Conservation (phyloP, 2,329 filamentous ascomycete species). For the Scedosporium aurantiacum region DNA sequence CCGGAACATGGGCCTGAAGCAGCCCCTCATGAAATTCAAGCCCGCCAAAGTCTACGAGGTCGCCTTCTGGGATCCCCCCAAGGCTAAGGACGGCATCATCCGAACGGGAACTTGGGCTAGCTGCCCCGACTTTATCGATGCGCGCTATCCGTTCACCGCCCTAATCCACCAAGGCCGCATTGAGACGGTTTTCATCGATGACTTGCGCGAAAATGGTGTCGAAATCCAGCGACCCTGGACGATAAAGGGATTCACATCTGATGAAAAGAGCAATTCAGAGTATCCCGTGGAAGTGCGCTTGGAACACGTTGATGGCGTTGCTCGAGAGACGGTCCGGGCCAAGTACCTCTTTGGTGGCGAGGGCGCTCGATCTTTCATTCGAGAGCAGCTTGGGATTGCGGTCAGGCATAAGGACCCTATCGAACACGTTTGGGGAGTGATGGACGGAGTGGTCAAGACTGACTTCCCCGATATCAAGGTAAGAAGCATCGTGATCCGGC, state of each 20-base stretch:
- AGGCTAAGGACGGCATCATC: constrained; percentile 38
- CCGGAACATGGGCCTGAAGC: constrained; percentile 81
- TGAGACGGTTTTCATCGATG: constrained; percentile 57
- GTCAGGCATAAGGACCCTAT: constrained; percentile 62
- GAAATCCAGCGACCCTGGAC: constrained; percentile 54
- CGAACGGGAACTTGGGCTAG: constrained; percentile 71
- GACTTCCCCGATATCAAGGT: constrained; percentile 70
- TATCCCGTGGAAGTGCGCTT: constrained; percentile 76
- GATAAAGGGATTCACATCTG: constrained; percentile 48
- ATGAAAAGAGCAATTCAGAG: constrained; percentile 42
- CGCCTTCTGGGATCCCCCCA: constrained; percentile 58
- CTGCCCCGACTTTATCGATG: constrained; percentile 74
- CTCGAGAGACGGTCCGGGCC: constrained; percentile 53
- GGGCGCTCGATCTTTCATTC: constrained; percentile 55
- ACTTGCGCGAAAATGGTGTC: constrained; percentile 51
- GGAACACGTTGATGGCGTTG: constrained; percentile 63
- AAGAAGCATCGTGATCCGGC: background rate
- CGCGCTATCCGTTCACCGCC: constrained; percentile 59
- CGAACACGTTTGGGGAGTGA: constrained; percentile 64
- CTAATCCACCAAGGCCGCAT: constrained; percentile 62
- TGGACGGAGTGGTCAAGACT: constrained; percentile 62
- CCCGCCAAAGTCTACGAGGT: constrained; percentile 78
- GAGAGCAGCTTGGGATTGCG: constrained; percentile 55
- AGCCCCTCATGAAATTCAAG: constrained; percentile 74
- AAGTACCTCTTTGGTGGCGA: constrained; percentile 66